Conservation (phyloP, 176 grass and related monocot genomes). For the Aegilops umbellulata region DNA sequence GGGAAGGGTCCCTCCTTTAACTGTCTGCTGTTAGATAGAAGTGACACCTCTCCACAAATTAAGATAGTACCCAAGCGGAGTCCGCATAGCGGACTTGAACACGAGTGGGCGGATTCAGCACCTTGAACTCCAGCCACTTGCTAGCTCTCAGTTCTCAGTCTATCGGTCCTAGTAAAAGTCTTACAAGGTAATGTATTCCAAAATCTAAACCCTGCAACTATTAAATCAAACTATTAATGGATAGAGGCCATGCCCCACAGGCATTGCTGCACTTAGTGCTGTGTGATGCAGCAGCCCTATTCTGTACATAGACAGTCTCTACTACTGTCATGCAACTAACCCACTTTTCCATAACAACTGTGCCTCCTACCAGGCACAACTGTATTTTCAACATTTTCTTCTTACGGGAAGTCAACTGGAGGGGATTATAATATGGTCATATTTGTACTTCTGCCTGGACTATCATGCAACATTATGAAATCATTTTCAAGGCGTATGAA, state of each 20-base stretch:
- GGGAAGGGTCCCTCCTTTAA: background rate
- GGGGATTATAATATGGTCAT: background rate
- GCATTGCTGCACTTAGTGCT: background rate
- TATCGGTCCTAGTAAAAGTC: background rate
- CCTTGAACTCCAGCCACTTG: background rate
- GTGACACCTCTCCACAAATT: background rate
- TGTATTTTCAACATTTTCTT: background rate
- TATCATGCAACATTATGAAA: constrained; percentile 20
- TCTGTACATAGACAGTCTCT: constrained; percentile 6
- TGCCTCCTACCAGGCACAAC: background rate
- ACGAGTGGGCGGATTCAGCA: background rate
- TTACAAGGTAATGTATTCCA: constrained; percentile 1
- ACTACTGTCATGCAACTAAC: constrained; percentile 4
- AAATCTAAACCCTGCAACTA: background rate
- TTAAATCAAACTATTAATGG: background rate
- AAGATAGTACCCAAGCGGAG: background rate
- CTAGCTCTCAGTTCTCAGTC: background rate
- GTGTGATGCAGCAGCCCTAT: background rate
- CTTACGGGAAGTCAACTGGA: background rate
- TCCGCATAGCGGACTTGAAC: background rate
- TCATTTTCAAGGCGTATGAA: background rate
- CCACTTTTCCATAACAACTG: background rate
- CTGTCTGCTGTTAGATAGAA: background rate
- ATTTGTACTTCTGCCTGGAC: background rate
- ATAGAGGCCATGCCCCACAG: background rate